phyloP scores from a whole-genome alignment of 305 asterid genomes.

The Fraxinus sp. region DNA sequence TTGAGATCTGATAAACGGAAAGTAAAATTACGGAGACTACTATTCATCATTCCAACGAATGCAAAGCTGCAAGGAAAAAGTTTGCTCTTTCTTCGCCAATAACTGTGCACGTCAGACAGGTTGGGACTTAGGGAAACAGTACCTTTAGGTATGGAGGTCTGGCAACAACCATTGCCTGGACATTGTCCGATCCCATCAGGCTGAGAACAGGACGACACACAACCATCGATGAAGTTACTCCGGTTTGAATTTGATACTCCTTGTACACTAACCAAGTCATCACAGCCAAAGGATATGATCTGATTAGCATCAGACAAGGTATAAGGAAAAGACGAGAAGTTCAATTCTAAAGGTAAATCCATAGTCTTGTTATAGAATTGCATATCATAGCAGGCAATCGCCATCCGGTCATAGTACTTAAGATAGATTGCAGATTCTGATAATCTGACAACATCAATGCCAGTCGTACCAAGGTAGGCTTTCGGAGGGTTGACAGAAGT shows the following conservation, averaged over 20 bases:
- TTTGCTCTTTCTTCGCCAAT: slow-evolving; percentile 7
- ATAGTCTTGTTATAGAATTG: neutral
- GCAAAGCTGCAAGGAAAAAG: slow-evolving; percentile 25
- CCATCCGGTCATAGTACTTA: neutral
- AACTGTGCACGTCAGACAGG: neutral
- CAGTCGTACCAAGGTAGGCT: neutral
- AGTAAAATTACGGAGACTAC: neutral
- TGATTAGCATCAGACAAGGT: neutral
- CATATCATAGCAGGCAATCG: neutral
- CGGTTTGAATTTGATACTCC: slow-evolving; percentile 5
- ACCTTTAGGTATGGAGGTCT: slow-evolving; percentile 5
- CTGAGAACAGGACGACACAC: neutral
- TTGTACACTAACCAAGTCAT: slow-evolving; percentile 11
- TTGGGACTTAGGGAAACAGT: neutral
- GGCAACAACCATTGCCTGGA: neutral
- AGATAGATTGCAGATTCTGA: neutral
- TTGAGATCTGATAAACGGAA: neutral
- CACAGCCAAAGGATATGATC: slow-evolving; percentile 21
- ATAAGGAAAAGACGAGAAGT: neutral
- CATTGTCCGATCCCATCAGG: neutral
- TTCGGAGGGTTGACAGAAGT: neutral
- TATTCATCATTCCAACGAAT: neutral
- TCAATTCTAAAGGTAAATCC: neutral
- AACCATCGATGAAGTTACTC: neutral
- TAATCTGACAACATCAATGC: neutral